Base-by-base conservation (phyloP, 352 stramenopile genomes). In the Nothophytophthora sp. region DNA sequence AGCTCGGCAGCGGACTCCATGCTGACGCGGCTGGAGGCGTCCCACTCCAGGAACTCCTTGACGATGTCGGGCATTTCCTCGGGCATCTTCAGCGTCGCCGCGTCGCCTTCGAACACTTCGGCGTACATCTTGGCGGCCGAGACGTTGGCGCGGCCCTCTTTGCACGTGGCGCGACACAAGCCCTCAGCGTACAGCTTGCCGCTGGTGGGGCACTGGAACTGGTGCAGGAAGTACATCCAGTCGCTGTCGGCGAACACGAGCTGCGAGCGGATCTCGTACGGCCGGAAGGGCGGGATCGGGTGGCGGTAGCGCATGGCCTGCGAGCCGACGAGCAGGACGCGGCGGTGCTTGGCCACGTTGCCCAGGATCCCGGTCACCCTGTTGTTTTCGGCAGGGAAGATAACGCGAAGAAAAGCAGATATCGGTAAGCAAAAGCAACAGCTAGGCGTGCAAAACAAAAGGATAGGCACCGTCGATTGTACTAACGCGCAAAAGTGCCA, bases 401-500 rank as follows among this genome's bases (percentile, higher is more conserved):
- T n/a, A 9, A 29, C 10, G 15, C 3, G 11, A 50, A 32, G 49
- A 25, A 39, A 52, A 8, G 22, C 23, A 48, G 19, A 30, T 38
- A 29, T 15, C 11, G 15, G 30, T 25, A 27, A 28, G 5, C 35
- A 18, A 29, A 19, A 20, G 42, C 19, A 27, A 20, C 19, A 37
- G 36, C 10, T 27, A n/a, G 9, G 25, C 28, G 11, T 33, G 28
- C n/a, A n/a, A n/a, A 20, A 20, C 0, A 15, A n/a, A 18, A 2
- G 27, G 2, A 13, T 11, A 32, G 24, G 16, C 19, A 16, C 24
- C 16, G 7, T 9, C n/a, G 12, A 24, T 30, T 42, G 16, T 42
- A 82, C 70, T 41, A 65, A 90, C 76, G 77, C 77, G 15, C 62
- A 72, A 37, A 90, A 82, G 46, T 92, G 79, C 84, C 81, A 94